These are phyloP conservation scores for Talaromyces ruber DNA, from an alignment of 495 filamentous ascomycete species.

Conservation along the genomic window DNA sequence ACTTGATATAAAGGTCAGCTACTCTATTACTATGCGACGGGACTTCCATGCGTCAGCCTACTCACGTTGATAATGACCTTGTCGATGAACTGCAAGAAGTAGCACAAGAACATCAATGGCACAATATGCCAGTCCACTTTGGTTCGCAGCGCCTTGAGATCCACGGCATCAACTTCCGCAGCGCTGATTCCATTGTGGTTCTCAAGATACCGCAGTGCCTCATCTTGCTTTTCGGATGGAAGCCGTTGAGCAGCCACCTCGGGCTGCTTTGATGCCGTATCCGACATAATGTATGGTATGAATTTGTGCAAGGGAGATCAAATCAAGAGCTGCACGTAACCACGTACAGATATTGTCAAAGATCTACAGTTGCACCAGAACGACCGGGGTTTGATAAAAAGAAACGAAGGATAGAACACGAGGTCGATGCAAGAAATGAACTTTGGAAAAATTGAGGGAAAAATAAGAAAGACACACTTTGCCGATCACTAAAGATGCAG, in stretches of 20 bases:
- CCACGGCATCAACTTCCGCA: slow-evolving; percentile 13
- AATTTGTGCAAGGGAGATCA: background rate
- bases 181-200: slow-evolving; percentile 13
- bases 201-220: slow-evolving; percentile 28
- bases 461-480: background rate
- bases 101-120: slow-evolving; percentile 52
- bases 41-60: background rate
- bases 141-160: slow-evolving; percentile 30
- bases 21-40: background rate
- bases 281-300: background rate
- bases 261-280: slow-evolving; percentile 10
- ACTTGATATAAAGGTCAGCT: slow-evolving; percentile 18
- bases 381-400: background rate
- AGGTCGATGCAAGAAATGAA: background rate
- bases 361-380: background rate
- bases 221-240: slow-evolving; percentile 15
- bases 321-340: background rate
- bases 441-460: background rate
- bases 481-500: background rate
- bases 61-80: slow-evolving; percentile 55
- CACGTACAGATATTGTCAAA: background rate
- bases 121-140: slow-evolving; percentile 48
- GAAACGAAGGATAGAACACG: background rate
- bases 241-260: slow-evolving; percentile 1
- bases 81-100: slow-evolving; percentile 59